Percentiles rank a stretch among this genome's conserved stretches.
Evolutionary conservation across 805 yeast genomes (phyloP).

Genomic region (Tetrapisispora arboricola): DNA sequence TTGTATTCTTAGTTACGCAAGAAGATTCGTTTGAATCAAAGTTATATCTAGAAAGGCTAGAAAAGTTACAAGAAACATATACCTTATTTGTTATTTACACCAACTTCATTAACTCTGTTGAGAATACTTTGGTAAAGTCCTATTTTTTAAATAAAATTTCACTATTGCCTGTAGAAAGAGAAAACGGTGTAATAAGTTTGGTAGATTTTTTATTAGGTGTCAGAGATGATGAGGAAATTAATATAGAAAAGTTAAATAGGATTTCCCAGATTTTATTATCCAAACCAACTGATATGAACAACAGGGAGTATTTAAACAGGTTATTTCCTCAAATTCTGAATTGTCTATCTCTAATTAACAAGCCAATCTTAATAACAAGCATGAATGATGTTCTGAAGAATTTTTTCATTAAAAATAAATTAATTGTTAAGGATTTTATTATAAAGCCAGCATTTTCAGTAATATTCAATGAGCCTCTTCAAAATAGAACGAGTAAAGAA

Average conservation of each 20-base stretch:
- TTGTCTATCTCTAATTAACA: conserved; percentile 46
- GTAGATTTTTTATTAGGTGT: conserved; percentile 71
- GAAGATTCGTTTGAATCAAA: conserved; percentile 17
- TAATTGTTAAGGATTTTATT: conserved; percentile 49
- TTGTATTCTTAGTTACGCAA: conserved; percentile 31
- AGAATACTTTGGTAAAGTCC: conserved; percentile 37
- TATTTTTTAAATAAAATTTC: conserved; percentile 44
- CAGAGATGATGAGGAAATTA: conserved; percentile 55
- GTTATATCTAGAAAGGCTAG: conserved; percentile 29
- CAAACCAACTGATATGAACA: conserved; percentile 44
- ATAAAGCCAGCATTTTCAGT: conserved; percentile 39
- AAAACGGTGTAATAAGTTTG: conserved; percentile 58
- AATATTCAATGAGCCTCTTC: conserved; percentile 25
- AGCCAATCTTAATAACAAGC: conserved; percentile 50
- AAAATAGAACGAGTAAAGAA: conserved; percentile 36
- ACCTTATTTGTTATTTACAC: conserved; percentile 54
- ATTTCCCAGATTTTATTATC: conserved; percentile 56
- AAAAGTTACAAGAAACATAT: conserved; percentile 49
- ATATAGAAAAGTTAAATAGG: conserved; percentile 53
- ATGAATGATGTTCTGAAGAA: conserved; percentile 44
- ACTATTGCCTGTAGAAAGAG: conserved; percentile 43
- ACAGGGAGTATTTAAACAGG: conserved; percentile 42
- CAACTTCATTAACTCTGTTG: conserved; percentile 40
- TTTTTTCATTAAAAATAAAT: conserved; percentile 40
- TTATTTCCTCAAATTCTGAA: conserved; percentile 57